phyloP scores from a whole-genome alignment of 192 early-diverging fungal genomes.

The Entomortierella chlamydospora region DNA sequence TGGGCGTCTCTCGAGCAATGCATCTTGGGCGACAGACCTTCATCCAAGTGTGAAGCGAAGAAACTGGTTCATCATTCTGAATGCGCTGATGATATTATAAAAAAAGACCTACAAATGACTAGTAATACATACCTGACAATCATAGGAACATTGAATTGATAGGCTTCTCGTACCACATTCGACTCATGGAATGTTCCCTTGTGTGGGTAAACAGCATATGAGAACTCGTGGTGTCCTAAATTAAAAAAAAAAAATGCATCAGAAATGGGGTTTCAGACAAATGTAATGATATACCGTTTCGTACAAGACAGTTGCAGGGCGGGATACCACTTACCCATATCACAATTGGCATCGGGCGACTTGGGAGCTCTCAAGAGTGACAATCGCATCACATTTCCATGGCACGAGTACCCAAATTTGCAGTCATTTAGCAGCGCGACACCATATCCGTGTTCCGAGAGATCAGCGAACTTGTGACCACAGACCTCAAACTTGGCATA shows the following conservation, averaged over 20 bases:
- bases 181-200: constrained; percentile 82
- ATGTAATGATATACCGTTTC: background rate
- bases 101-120: background rate
- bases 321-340: constrained; percentile 62
- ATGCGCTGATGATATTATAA: too few relatives aligned
- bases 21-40: constrained; percentile 28
- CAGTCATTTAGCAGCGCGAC: constrained; percentile 94
- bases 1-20: background rate
- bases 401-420: constrained; percentile 95
- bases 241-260: constrained; percentile 53
- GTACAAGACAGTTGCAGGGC: background rate
- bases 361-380: constrained; percentile 93
- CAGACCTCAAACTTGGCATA: constrained; percentile 96
- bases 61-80: too few relatives aligned
- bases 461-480: constrained; percentile 96
- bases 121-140: constrained; percentile 55
- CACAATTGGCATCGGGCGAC: constrained; percentile 74
- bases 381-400: constrained; percentile 84
- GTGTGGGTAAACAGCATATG: constrained; percentile 94
- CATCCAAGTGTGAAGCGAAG: background rate
- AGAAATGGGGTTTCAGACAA: background rate
- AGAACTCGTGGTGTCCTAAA: constrained; percentile 82
- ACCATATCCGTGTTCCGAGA: constrained; percentile 96
- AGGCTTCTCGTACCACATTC: constrained; percentile 87
- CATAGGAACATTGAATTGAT: constrained; percentile 91